Evolutionary conservation across 768 basidiomycete species (phyloP), one percentile per base, ranked within the genome.

Genomic region (Trametes sanguinea): DNA sequence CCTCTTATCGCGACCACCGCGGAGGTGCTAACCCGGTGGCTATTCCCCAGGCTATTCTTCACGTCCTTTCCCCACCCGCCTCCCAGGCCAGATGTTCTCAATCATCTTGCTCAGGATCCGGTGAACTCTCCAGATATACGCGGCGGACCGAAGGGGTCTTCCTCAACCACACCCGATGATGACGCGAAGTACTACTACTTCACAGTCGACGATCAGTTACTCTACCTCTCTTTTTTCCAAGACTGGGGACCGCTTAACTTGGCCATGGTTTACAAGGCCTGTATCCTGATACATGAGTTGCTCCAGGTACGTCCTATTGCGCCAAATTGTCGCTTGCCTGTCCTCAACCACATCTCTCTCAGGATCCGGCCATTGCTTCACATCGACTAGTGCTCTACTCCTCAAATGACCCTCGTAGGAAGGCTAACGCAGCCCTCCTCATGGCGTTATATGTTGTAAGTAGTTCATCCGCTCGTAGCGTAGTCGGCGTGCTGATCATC

Each of bases 191-290:
- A 92, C 74, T 92, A 92, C 77, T 96, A 89, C 77, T 94, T 96
- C 79, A 92, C 90, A 59, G 85, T 96, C 77, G 94, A 97, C 76
- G 89, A 95, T 80, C 90, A 94, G 66, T 82, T 97, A 40, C 82
- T 90, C 67, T 97, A 97, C 78, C 83, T 94, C 66, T 92, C 90
- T 35, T 97, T 97, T 83, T 95, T 90, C 74, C 88, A 94, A 73
- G 94, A 97, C 74, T 95, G 92, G 88, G 94, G 94, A 13, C 94
- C 94, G 33, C 80, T 95, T 56, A 94, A 94, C 72, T 81, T 94
- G 42, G 88, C 90, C n/a, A 92, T 91, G 90, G 90, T 94, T 35
- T 94, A 93, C 79, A 93, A 90, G 75, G 90, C 87, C 33, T 95
- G 94, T 76, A 92, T 96, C 37, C 84, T 94, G 65, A 89, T 95